phyloP scores from a whole-genome alignment of 257 asterid genomes.

The Paulownia fortunei region DNA sequence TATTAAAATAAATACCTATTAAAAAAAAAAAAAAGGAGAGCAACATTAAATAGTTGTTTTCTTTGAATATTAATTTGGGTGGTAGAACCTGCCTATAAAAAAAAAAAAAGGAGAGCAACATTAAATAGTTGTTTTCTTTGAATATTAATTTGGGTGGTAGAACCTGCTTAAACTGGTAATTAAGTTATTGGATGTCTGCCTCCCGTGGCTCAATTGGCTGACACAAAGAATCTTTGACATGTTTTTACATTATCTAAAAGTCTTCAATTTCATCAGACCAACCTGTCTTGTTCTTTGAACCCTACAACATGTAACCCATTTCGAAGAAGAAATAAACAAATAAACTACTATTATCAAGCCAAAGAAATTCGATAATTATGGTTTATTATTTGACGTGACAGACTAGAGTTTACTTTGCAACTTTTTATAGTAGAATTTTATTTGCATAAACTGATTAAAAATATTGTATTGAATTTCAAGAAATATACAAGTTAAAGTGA shows the following conservation, averaged over 20 bases:
- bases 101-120: not conserved
- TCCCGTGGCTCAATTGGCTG: slow-evolving; percentile 32
- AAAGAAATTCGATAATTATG: slow-evolving; percentile 8
- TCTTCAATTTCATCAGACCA: slow-evolving; percentile 26
- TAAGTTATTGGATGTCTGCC: slow-evolving; percentile 5
- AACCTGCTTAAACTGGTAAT: slow-evolving; percentile 13
- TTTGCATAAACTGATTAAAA: slow-evolving; percentile 18
- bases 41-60: not conserved
- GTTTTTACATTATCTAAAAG: slow-evolving; percentile 29
- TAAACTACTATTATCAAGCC: not conserved
- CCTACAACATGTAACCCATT: slow-evolving; percentile 40
- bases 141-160: not conserved
- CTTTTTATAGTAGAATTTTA: not conserved
- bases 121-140: not conserved
- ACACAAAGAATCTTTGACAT: slow-evolving; percentile 48
- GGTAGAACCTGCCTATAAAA: not conserved
- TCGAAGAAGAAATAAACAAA: slow-evolving; percentile 26
- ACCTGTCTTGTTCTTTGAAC: slow-evolving; percentile 41
- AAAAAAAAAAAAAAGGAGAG: not conserved
- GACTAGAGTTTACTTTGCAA: slow-evolving; percentile 16
- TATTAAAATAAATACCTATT: too few relatives aligned
- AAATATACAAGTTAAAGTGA: not conserved
- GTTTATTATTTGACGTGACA: slow-evolving; percentile 23
- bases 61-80: not conserved
- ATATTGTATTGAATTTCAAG: slow-evolving; percentile 12